Base-by-base conservation (phyloP, 2,329 filamentous ascomycete genomes). In the Blumeriella jaapii region DNA sequence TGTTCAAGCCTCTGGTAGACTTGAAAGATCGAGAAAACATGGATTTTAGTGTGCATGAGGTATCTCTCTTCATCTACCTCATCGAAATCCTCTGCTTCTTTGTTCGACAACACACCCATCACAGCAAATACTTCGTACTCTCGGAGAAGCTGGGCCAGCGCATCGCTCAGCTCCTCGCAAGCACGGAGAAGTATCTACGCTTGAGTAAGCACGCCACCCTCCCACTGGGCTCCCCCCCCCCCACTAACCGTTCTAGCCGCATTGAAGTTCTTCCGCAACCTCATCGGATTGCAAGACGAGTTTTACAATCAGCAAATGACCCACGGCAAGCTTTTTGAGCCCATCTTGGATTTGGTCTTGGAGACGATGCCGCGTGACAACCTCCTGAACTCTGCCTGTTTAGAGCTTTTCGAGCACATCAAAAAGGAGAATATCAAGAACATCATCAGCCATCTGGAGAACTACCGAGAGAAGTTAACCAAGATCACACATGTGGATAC, bases 11-110 rank as follows among this genome's bases (percentile, higher is more conserved):
- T 5, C 62, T 98, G 29, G 78, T 86, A 45, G 78, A 86, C 37
- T 67, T 98, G 23, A 81, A 93, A 54, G 64, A 70, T 33, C 71
- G 76, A 42, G 58, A 68, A 25, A 74, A 83, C 50, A 69, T 82
- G 61, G 68, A 77, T 42, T 78, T 96, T 46, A 71, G 72, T 15
- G 80, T 85, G 35, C 78, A 91, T 50, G 80, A 94, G 57, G 84
- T 91, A 16, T 83, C 84, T n/a, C 70, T 96, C 44, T 93, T 87
- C 58, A 79, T 78, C 13, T 91, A 95, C 56, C 66, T 98, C 32
- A 81, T 95, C 36, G 91, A 98, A 55, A 83, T 95, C 17, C 69
- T 96, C 32, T 87, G 82, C 55, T 96, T 93, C 62, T 95, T 95
- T 57, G 78, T 95, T 45, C 78, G 87, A 25, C 83, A 93, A 53